Base-by-base conservation (phyloP, 108 stramenopile species). In the Fragilaria radians region DNA sequence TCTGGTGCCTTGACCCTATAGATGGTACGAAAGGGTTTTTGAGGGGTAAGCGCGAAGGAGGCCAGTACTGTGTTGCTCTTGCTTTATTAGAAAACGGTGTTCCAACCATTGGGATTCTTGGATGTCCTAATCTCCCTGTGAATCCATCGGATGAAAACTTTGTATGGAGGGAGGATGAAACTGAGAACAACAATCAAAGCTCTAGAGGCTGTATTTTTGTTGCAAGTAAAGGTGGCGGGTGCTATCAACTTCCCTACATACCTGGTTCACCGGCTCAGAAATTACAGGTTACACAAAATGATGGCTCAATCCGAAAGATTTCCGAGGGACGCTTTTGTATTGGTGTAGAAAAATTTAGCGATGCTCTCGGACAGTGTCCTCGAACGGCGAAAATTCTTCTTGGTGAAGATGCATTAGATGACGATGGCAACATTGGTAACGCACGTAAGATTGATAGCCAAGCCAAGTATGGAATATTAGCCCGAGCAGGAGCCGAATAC, bases 21-120 rank as follows among this genome's bases (percentile, higher is more conserved):
- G 92, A 96, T 61, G 95, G 92, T 29, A 96, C 92, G 5, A 94
- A 91, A 63, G 94, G 94, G 19, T 91, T 91, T 52, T 55, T 95
- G n/a, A 65, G 87, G 27, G 82, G 86, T 5, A 69, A 67, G 48
- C 23, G 52, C 2, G 14, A 36, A 19, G 81, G 78, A 22, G 80
- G 81, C 5, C 91, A 91, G 55, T 95, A 85, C 56, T 80, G 80
- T 51, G 66, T 88, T 22, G 90, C 84, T 0, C 63, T 95, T 31
- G 85, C 74, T 4, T 48, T 88, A 17, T 22, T 86, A 23, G 81
- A 58, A n/a, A 63, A 81, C 58, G 74, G 89, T 53, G 59, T 68
- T n/a, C 81, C 89, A 0, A 68, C 79, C 5, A 52, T 89, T 36
- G 84, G 84, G 0, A 66, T 95, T 17, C 61, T 95, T 29, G 94